Percentiles rank a stretch among this genome's conserved stretches.
phyloP scores from a whole-genome alignment of 2,329 filamentous ascomycete genomes.

The Cercospora brassicicola region DNA sequence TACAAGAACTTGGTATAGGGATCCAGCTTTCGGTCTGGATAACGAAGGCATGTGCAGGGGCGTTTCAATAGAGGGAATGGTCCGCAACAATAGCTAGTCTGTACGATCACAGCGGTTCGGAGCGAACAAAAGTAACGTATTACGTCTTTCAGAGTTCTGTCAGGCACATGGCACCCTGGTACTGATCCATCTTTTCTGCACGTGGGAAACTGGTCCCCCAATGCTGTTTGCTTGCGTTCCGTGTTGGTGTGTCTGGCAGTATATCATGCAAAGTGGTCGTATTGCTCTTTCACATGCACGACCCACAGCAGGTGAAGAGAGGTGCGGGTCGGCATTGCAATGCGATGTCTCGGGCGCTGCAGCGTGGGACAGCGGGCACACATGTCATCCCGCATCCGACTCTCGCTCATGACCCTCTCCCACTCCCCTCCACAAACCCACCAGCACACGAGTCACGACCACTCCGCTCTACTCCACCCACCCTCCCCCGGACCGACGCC shows the following conservation, averaged over 20 bases:
- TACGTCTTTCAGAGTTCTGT: background rate
- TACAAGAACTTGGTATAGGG: constrained; percentile 57
- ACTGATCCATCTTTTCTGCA: background rate
- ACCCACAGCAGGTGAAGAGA: background rate
- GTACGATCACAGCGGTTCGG: constrained; percentile 1
- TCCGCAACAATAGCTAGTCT: constrained; percentile 1
- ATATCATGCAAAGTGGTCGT: background rate
- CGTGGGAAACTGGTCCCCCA: background rate
- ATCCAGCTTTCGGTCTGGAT: background rate
- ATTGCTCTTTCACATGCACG: background rate
- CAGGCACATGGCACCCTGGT: background rate
- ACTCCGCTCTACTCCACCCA: background rate
- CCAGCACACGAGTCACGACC: background rate
- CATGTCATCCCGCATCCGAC: background rate
- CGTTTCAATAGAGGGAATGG: background rate
- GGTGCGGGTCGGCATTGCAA: background rate
- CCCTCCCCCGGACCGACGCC: no score
- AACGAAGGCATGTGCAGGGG: constrained; percentile 2
- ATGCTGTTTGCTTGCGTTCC: background rate
- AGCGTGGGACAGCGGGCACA: background rate
- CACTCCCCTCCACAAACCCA: background rate
- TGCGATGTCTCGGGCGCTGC: background rate
- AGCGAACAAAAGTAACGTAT: background rate
- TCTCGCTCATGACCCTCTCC: background rate
- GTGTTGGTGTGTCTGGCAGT: background rate